These are phyloP conservation scores for Mucor plumbeus DNA, from an alignment of 371 early-diverging fungal genomes.

Conservation along the genomic window DNA sequence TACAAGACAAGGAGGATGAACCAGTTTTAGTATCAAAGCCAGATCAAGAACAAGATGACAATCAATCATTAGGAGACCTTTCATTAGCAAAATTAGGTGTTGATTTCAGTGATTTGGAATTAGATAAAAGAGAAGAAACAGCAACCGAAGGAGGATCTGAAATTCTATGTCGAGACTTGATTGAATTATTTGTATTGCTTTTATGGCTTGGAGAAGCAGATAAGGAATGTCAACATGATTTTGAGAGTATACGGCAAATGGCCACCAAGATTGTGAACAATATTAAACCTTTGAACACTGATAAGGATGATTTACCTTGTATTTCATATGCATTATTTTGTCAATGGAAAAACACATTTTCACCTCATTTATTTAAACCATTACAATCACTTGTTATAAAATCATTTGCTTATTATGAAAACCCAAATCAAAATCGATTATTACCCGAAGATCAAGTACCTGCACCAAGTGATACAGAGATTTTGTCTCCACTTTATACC, in stretches of 20 bases:
- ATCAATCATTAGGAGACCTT: constrained; percentile 22
- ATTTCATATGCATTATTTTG: constrained; percentile 31
- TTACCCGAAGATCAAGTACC: constrained; percentile 34
- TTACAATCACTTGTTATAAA: constrained; percentile 56
- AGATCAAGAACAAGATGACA: constrained; percentile 11
- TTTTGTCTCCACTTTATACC: constrained; percentile 45
- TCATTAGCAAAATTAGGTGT: constrained; percentile 49
- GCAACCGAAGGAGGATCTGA: constrained; percentile 16
- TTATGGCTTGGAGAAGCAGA: constrained; percentile 48
- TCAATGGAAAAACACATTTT: constrained; percentile 52
- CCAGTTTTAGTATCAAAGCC: constrained; percentile 8
- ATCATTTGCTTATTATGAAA: constrained; percentile 39
- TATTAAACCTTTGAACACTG: constrained; percentile 17
- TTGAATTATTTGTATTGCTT: constrained; percentile 34
- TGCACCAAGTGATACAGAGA: constrained; percentile 33
- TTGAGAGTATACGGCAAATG: background rate
- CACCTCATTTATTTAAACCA: constrained; percentile 54
- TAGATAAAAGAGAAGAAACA: constrained; percentile 13
- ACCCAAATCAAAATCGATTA: constrained; percentile 10
- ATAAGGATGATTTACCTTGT: constrained; percentile 14
- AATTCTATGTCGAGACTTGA: constrained; percentile 39
- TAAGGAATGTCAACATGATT: constrained; percentile 14
- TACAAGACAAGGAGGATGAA: background rate
- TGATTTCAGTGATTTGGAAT: constrained; percentile 43
- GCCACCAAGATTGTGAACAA: constrained; percentile 17